Evolutionary conservation across 805 yeast genomes (phyloP).

Genomic region (Saccharomycopsis sp.): DNA sequence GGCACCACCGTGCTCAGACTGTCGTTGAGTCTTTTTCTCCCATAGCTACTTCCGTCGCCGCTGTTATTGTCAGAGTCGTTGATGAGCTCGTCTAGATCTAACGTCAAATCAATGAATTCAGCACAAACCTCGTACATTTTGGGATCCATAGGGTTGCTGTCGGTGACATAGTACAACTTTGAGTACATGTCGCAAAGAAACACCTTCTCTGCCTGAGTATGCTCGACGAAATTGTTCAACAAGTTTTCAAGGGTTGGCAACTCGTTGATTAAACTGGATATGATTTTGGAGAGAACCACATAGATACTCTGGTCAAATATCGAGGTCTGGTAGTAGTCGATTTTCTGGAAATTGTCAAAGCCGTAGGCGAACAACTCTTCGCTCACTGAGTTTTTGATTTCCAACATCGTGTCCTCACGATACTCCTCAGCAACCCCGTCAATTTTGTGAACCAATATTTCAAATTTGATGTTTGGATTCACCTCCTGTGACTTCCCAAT

Average conservation of each 20-base stretch:
- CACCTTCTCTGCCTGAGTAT: conserved; percentile 86
- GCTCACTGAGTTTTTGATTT: conserved; percentile 91
- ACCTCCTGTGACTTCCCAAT: conserved; percentile 80
- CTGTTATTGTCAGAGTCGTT: not conserved
- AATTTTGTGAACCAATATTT: conserved; percentile 89
- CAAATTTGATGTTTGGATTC: conserved; percentile 81
- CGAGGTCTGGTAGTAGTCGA: conserved; percentile 73
- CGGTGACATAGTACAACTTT: conserved; percentile 93
- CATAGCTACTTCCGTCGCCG: conserved; percentile 13
- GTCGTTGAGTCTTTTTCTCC: conserved; percentile 6
- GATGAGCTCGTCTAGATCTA: conserved; percentile 54
- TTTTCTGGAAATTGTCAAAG: conserved; percentile 82
- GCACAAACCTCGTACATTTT: conserved; percentile 96
- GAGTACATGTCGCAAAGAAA: conserved; percentile 88
- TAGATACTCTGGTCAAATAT: conserved; percentile 94
- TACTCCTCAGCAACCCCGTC: conserved; percentile 94
- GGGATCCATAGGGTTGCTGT: conserved; percentile 90
- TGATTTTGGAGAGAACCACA: conserved; percentile 90
- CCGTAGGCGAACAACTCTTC: conserved; percentile 89
- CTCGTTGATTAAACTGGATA: conserved; percentile 86
- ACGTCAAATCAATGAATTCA: conserved; percentile 90
- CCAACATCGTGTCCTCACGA: conserved; percentile 89
- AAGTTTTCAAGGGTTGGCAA: conserved; percentile 81
- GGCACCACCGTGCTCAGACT: not conserved
- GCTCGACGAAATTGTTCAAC: conserved; percentile 82